phyloP scores from a whole-genome alignment of 345 rosid species.

The Combretum micranthum region DNA sequence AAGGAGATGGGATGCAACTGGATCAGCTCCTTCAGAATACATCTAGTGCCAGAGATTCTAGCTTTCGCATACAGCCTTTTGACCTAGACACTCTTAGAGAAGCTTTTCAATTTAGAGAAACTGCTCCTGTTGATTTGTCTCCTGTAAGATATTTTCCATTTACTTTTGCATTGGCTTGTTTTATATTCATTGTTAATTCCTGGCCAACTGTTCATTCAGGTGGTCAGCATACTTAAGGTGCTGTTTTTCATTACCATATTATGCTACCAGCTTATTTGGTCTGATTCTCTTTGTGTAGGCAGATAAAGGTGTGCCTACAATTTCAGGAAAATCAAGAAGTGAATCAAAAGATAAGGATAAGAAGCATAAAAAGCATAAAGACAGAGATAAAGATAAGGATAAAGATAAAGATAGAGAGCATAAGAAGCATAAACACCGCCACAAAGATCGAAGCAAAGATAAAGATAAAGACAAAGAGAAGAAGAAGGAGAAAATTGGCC shows the following conservation, averaged over 20 bases:
- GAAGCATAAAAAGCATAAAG: conserved; percentile 88
- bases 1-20: conserved; percentile 91
- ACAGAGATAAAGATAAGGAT: conserved; percentile 79
- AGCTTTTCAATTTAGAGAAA: conserved; percentile 71
- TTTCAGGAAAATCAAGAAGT: conserved; percentile 63
- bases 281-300: conserved; percentile 29
- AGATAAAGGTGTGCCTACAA: conserved; percentile 77
- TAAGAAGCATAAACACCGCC: conserved; percentile 84
- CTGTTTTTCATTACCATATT: neutral
- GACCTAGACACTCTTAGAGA: conserved; percentile 64
- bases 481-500: conserved; percentile 73
- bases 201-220: no score
- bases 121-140: conserved; percentile 55
- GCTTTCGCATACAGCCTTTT: conserved; percentile 53
- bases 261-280: neutral
- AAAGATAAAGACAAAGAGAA: conserved; percentile 76
- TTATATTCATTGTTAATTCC: neutral
- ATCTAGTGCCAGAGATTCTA: conserved; percentile 32
- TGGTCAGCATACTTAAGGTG: no score
- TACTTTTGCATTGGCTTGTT: neutral
- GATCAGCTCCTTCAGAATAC: conserved; percentile 59
- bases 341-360: conserved; percentile 84
- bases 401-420: conserved; percentile 89
- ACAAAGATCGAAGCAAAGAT: conserved; percentile 77
- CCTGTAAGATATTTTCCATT: conserved; percentile 33